These are phyloP conservation scores for Cicer cuneatum DNA, from an alignment of 306 rosid genomes.

Conservation along the genomic window DNA sequence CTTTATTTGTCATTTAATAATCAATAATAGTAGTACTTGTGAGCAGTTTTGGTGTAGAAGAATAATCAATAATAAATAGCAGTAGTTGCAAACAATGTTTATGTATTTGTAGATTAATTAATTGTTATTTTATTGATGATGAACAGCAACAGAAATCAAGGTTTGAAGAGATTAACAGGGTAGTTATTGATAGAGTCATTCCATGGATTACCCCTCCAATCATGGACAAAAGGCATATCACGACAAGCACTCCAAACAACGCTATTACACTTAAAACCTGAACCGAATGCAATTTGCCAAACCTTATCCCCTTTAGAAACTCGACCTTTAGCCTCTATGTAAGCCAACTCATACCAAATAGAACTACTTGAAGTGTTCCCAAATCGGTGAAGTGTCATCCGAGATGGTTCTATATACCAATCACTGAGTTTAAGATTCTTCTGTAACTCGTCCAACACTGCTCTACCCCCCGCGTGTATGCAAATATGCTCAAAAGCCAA, in stretches of 20 bases:
- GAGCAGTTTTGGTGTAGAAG: no score
- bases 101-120: no score
- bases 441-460: constrained; percentile 77
- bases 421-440: constrained; percentile 75
- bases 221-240: constrained; percentile 39
- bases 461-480: constrained; percentile 90
- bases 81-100: no score
- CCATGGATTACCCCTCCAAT: constrained; percentile 76
- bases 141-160: no score
- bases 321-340: constrained; percentile 79
- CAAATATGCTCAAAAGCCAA: constrained; percentile 89
- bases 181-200: constrained; percentile 58
- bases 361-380: constrained; percentile 94
- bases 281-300: constrained; percentile 90
- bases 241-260: constrained; percentile 76
- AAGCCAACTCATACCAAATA: constrained; percentile 85
- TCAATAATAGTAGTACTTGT: no score
- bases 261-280: constrained; percentile 94
- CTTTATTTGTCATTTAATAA: no score
- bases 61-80: no score
- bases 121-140: no score
- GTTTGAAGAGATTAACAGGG: constrained; percentile 51
- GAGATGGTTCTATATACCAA: constrained; percentile 90
- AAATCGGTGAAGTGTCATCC: constrained; percentile 85
- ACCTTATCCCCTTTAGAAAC: constrained; percentile 65